Base-by-base conservation (phyloP, 306 rosid genomes). In the Trifolium fragiferum region DNA sequence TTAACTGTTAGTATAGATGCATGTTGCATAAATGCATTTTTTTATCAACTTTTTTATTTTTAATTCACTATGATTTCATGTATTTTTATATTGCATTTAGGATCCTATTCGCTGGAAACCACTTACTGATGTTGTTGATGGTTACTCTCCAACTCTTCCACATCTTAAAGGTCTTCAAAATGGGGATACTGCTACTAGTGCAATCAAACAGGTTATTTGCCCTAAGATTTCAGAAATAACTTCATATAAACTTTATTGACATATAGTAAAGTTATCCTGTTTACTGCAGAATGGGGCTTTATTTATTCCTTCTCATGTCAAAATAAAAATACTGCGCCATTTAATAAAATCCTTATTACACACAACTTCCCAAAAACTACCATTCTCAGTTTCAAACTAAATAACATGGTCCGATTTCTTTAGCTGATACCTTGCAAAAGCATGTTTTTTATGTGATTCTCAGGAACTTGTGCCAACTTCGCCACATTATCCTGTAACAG, bases 111-210 rank as follows among this genome's bases (percentile, higher is more conserved):
- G 99, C 71, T 94, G 99, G 99, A 92, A 74, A 77, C 96, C 99
- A 55, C 99, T 94, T 30, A 72, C 86, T 2, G 99, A 94, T 87
- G 99, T 94, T 74, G 93, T 90, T 72, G 99, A 94, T 86, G 99
- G 99, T 73, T 94, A 94, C 86, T 94, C 99, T 64, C 88, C 99
- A 3, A 94, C 99, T 67, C 90, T 94, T 68, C 99, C 99, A 47
- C 99, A 94, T 84, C 97, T 94, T 73, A 94, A 94, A 84, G 99
- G 99, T 85, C 99, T 94, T 86, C 97, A 94, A 87, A 94, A 94
- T 80, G 99, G 99, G 74, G 99, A 94, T 81, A 94, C 95, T 65
- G 99, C 99, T 77, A 94, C 99, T 53, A 94, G 99, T 88, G 93
- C 99, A 74, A 94, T 94, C 82, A 94, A 94, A 85, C 99, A 94